Percentiles rank a stretch among this genome's conserved stretches.
These are phyloP conservation scores for Boletus vermiculosoides DNA, from an alignment of 768 basidiomycete species.

Conservation along the genomic window DNA sequence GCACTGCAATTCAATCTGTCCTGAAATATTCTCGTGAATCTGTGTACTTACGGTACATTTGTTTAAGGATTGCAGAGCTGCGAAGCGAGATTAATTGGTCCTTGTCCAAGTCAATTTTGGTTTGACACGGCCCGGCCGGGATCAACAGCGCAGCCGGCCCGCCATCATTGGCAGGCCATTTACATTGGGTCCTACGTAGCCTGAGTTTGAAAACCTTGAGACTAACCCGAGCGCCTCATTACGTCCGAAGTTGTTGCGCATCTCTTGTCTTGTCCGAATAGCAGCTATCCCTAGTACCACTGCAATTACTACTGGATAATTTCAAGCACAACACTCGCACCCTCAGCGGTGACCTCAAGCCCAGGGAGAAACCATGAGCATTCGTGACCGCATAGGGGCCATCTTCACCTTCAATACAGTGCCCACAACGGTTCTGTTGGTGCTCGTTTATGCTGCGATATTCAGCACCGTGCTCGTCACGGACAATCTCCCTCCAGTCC, in stretches of 20 bases:
- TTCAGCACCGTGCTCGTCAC: constrained; percentile 48
- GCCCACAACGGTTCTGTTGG: constrained; percentile 46
- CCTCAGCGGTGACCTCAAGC: neutral
- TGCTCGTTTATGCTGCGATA: constrained; percentile 47
- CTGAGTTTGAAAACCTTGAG: too few species aligned
- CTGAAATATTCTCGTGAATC: too few species aligned
- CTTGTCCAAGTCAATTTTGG: too few species aligned
- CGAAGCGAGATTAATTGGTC: too few species aligned
- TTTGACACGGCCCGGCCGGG: too few species aligned
- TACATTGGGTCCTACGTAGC: too few species aligned
- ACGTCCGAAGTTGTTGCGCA: neutral
- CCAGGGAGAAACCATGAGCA: constrained; percentile 18
- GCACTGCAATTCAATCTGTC: too few species aligned
- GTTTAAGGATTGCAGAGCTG: too few species aligned
- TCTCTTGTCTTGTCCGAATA: neutral
- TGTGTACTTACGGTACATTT: neutral
- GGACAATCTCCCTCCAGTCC: constrained; percentile 47
- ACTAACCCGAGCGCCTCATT: too few species aligned
- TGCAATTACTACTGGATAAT: neutral
- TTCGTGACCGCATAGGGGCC: constrained; percentile 23
- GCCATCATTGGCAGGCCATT: too few species aligned
- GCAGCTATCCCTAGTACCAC: neutral
- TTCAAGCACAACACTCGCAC: neutral
- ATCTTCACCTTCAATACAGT: constrained; percentile 39
- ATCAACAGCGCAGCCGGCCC: too few species aligned